Conservation (phyloP, 345 rosid species). For the Xanthoceras sorbifolium region DNA sequence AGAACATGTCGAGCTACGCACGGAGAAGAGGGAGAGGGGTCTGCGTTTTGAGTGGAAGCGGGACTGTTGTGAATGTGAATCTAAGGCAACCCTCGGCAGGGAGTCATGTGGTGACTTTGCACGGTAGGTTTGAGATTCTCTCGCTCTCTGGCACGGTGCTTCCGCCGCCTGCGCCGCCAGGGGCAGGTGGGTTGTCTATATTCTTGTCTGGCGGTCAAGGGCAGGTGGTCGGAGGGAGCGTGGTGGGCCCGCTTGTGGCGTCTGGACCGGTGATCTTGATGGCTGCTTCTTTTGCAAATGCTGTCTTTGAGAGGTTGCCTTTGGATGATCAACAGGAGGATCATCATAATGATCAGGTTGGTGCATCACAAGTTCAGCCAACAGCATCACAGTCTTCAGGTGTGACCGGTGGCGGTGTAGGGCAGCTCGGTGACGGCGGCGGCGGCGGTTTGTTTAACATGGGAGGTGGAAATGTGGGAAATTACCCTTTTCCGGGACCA, state of each 20-base stretch:
- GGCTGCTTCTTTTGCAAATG: slow-evolving; percentile 80
- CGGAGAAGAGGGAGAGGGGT: slow-evolving; percentile 76
- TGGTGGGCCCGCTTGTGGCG: slow-evolving; percentile 64
- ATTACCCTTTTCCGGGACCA: slow-evolving; percentile 55
- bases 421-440: slow-evolving; percentile 33
- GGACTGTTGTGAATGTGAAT: slow-evolving; percentile 64
- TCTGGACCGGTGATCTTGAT: slow-evolving; percentile 69
- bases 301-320: slow-evolving; percentile 74
- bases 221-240: slow-evolving; percentile 78
- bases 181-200: slow-evolving; percentile 72
- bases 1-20: slow-evolving; percentile 56
- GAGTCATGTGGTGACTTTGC: slow-evolving; percentile 63
- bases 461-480: slow-evolving; percentile 48
- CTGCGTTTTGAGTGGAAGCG: slow-evolving; percentile 67
- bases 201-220: slow-evolving; percentile 79
- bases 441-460: slow-evolving; percentile 39
- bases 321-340: slow-evolving; percentile 36
- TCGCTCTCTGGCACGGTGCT: slow-evolving; percentile 77
- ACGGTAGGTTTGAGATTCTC: slow-evolving; percentile 82
- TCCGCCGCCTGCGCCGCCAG: slow-evolving; percentile 84
- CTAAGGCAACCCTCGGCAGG: slow-evolving; percentile 70
- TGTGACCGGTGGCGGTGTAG: slow-evolving; percentile 49
- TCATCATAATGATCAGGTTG: neutral
- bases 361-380: slow-evolving; percentile 46
- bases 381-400: slow-evolving; percentile 66